A percentile compares a stretch with the other conserved stretches of the same genome.
Conservation (phyloP, 1,284 basidiomycete species). For the Cryptococcus sp. region DNA sequence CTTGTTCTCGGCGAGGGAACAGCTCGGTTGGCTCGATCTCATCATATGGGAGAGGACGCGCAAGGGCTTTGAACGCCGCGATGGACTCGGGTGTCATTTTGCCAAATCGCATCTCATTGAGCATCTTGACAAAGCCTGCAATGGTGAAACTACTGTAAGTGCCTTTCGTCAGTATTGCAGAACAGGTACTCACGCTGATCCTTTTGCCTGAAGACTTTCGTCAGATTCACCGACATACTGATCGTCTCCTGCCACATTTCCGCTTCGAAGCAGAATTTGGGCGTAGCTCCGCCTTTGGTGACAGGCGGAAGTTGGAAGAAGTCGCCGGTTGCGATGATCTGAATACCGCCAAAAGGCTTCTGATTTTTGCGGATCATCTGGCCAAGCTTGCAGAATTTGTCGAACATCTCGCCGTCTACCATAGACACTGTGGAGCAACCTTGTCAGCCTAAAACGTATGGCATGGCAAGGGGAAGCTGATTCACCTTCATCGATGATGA, state of each 20-base stretch:
- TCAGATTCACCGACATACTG: constrained; percentile 76
- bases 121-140: constrained; percentile 79
- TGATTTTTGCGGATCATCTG: constrained; percentile 60
- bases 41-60: constrained; percentile 60
- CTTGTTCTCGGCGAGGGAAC: constrained; percentile 85
- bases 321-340: constrained; percentile 90
- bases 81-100: constrained; percentile 63
- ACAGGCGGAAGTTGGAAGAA: constrained; percentile 98
- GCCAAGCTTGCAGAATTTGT: constrained; percentile 53
- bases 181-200: constrained; percentile 54
- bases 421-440: constrained; percentile 75
- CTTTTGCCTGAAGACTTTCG: constrained; percentile 77
- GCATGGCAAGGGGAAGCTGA: constrained; percentile 7
- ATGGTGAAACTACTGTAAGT: background rate
- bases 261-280: constrained; percentile 86
- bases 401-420: constrained; percentile 81
- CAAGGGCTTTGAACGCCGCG: constrained; percentile 63
- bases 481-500: constrained; percentile 92
- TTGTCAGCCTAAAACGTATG: background rate
- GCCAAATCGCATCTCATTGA: constrained; percentile 89
- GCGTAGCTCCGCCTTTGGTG: constrained; percentile 57
- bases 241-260: constrained; percentile 78
- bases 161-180: constrained; percentile 18
- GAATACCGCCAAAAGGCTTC: constrained; percentile 91
- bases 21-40: constrained; percentile 81